Evolutionary conservation across 2,329 filamentous ascomycete genomes (phyloP).

Genomic region (Arthrobotrys sinensis): DNA sequence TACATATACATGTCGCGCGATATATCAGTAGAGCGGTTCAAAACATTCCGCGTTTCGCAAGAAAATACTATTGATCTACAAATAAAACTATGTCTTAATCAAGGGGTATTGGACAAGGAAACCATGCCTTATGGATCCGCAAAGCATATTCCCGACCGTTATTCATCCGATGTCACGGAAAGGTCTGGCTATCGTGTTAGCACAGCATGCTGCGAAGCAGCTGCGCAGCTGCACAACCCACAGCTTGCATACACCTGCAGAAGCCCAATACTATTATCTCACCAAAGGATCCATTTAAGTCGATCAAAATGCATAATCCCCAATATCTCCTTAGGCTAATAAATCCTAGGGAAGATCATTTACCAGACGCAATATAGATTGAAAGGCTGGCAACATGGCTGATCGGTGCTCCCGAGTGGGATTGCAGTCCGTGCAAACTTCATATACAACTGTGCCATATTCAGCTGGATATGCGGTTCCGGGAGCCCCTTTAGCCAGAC

Average conservation of each 20-base stretch:
- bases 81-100: not conserved
- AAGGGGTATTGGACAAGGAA: conserved; percentile 28
- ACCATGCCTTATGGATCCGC: conserved; percentile 39
- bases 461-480: conserved; percentile 18
- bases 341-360: conserved; percentile 59
- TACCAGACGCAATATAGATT: conserved; percentile 41
- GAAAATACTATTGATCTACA: conserved; percentile 12
- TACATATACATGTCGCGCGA: conserved; percentile 49
- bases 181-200: conserved; percentile 11
- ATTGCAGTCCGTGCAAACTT: conserved; percentile 70
- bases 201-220: conserved; percentile 8
- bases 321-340: conserved; percentile 52
- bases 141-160: conserved; percentile 43
- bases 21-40: conserved; percentile 32
- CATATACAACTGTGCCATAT: conserved; percentile 68
- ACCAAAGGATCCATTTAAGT: conserved; percentile 8
- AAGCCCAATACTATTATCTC: conserved; percentile 9
- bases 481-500: conserved; percentile 21
- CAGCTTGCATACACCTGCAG: conserved; percentile 18
- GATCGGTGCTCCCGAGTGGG: conserved; percentile 38
- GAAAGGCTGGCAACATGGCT: conserved; percentile 27
- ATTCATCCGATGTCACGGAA: conserved; percentile 53
- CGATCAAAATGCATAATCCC: conserved; percentile 14
- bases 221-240: conserved; percentile 17
- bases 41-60: conserved; percentile 54